These are phyloP conservation scores for Rhododendron ovatum DNA, from an alignment of 148 eudicot genomes.

Conservation along the genomic window DNA sequence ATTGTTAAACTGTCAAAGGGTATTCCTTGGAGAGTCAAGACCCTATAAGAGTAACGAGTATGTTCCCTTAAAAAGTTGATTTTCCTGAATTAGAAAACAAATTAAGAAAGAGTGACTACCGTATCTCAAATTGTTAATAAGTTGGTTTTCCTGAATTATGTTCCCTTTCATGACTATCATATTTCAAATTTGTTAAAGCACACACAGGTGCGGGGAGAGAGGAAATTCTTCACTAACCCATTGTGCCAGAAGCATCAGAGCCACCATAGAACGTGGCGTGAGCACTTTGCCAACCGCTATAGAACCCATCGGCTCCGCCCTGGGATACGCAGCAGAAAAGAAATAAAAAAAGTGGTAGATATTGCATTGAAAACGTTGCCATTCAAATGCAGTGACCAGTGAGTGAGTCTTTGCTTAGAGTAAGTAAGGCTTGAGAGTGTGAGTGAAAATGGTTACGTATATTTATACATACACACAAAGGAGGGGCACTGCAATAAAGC, in stretches of 20 bases:
- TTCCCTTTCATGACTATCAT: background rate
- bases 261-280: constrained; percentile 53
- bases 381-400: background rate
- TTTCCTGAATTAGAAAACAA: background rate
- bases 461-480: background rate
- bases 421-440: background rate
- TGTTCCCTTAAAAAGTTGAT: background rate
- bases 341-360: background rate
- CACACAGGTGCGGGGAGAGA: background rate
- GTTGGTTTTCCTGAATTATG: too few species aligned
- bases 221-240: constrained; percentile 20
- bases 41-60: background rate
- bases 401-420: background rate
- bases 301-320: background rate
- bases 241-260: constrained; percentile 40
- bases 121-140: background rate
- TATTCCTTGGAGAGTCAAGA: background rate
- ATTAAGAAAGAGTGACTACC: background rate
- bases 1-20: background rate
- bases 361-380: background rate
- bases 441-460: background rate
- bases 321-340: background rate
- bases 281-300: constrained; percentile 32
- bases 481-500: background rate
- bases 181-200: background rate